Evolutionary conservation across 169 alveolate genomes (phyloP), one percentile per base, ranked within the genome.

Genomic region (Plasmodium cynomolgi): DNA sequence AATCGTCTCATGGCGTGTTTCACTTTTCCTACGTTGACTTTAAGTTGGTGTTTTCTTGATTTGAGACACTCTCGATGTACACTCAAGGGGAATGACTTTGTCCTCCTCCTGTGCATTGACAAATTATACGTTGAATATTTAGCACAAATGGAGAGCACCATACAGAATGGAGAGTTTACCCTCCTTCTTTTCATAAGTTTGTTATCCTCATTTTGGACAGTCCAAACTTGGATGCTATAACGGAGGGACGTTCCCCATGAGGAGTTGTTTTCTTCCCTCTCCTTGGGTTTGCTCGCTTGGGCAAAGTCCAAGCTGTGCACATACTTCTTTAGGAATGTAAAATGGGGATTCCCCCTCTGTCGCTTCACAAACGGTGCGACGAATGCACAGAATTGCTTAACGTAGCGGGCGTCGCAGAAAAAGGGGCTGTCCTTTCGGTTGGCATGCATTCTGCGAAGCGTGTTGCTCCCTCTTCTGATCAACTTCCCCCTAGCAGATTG

Each of bases 81-180:
- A 41, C 37, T 50, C n/a, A 50, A 8, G 62, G 26, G 62, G 62
- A 3, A 31, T 5, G 56, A 1, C 1, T n/a, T 44, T 7, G 17
- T 84, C 20, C 33, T 68, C 75, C 8, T 37, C 62, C 86, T 74
- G 23, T 86, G 50, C 5, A 75, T 33, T 23, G 81, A 75, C 39
- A 75, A 54, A 31, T 86, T 84, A 72, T 44, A 84, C 54, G 92
- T 72, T 34, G 77, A 34, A 1, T 3, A 23, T 71, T 26, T 34
- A 9, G 15, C 20, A 31, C 26, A 29, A 17, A 41, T n/a, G 23
- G 72, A 33, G n/a, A 31, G 13, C 15, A 17, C 1, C 54, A 82
- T 37, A 1, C n/a, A 81, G n/a, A 3, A 2, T 50, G 62, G 23
- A 9, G 47, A 13, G 2, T 33, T 11, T 17, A 26, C 15, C 20